Base-by-base conservation (phyloP, 2,329 filamentous ascomycete species). In the Davidsoniella neocaledoniae region DNA sequence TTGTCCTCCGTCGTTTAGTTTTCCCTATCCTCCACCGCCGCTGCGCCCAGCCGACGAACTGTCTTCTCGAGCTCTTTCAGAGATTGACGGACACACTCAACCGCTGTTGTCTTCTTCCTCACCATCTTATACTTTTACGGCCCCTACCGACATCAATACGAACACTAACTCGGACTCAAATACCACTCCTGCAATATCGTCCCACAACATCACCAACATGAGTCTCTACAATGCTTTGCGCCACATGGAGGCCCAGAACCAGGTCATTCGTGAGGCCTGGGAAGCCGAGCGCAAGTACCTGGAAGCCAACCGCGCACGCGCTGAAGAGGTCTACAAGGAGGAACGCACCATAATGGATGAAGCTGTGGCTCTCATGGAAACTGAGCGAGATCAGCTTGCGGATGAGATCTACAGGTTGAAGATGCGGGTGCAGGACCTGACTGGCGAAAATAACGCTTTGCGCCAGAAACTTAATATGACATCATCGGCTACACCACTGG, bases 241-340 rank as follows among this genome's bases (percentile, higher is more conserved):
- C 38, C 64, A 64, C 4, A 60, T 69, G 10, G 57, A 65, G 21
- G 64, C 66, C 53, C 68, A 70, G 55, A 68, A 68, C 54, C 57
- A 60, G 29, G 56, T 63, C 25, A 68, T 69, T 39, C 62, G 67
- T 21, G 70, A 72, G 52, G 70, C 67, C 17, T 74, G 71, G 71
- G 70, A 72, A 56, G 68, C 68, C 8, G 72, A 76, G 57, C 68
- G 72, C 33, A 68, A 67, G 46, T 67, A 74, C 50, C 63, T 76
- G 50, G 72, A 76, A 56, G 71, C 70, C 5, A 73, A 70, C 54
- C 68, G 72, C 9, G 66, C 67, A 43, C 68, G 71, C 12, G 72
- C 69, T 3, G 73, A 75, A 55, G 69, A 73, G 57, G 68, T 75
- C n/a, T 74, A 74, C 56, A 68, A 68, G 54, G 70, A 74, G 55